Conservation (phyloP, 345 rosid species). For the Hibiscus tridactylites region DNA sequence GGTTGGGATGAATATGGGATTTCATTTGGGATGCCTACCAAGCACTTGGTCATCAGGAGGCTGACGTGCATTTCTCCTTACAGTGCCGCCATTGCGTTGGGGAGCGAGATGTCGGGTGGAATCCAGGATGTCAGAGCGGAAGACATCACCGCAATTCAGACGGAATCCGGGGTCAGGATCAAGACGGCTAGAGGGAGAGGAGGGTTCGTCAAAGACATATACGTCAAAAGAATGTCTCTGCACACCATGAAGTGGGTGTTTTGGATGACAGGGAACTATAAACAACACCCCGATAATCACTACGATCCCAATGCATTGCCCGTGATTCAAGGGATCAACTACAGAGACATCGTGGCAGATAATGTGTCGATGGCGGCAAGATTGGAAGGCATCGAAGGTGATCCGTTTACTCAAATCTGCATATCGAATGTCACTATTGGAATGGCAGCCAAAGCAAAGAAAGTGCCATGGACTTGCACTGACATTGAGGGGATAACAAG, state of each 20-base stretch:
- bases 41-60: conserved; percentile 47
- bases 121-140: conserved; percentile 71
- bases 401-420: conserved; percentile 58
- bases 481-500: conserved; percentile 49
- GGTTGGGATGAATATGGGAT: conserved; percentile 88
- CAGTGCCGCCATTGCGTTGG: conserved; percentile 76
- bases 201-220: conserved; percentile 54
- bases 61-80: conserved; percentile 70
- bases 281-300: conserved; percentile 51
- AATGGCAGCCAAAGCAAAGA: conserved; percentile 48
- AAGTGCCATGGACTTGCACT: conserved; percentile 63
- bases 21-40: conserved; percentile 59
- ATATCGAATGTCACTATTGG: conserved; percentile 58
- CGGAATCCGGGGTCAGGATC: conserved; percentile 68
- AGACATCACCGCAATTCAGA: conserved; percentile 54
- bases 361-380: conserved; percentile 60
- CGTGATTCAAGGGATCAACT: conserved; percentile 42
- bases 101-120: conserved; percentile 81
- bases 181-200: conserved; percentile 72
- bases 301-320: conserved; percentile 71
- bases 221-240: conserved; percentile 46
- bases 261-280: conserved; percentile 73
- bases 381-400: conserved; percentile 54
- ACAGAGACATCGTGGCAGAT: conserved; percentile 56
- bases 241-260: conserved; percentile 79